These are phyloP conservation scores for Neurospora sp. DNA, from an alignment of 495 filamentous ascomycete species.

Conservation along the genomic window DNA sequence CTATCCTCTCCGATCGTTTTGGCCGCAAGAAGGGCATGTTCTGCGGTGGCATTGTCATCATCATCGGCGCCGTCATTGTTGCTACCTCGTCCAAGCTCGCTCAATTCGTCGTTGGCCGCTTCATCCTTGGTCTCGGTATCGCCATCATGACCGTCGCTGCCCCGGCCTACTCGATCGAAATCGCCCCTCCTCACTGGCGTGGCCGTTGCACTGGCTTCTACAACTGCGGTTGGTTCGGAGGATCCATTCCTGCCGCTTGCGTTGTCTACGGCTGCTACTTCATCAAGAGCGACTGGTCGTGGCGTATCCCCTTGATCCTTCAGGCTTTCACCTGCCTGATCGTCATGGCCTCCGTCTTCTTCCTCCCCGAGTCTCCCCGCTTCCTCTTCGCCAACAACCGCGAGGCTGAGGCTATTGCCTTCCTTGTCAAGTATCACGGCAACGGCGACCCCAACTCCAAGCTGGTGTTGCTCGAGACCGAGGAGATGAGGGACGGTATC, in stretches of 20 bases:
- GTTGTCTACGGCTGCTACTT: slow-evolving; percentile 33
- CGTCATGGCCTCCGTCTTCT: slow-evolving; percentile 41
- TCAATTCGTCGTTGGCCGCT: slow-evolving; percentile 40
- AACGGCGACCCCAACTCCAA: slow-evolving; percentile 41
- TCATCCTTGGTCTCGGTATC: slow-evolving; percentile 42
- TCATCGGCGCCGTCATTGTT: slow-evolving; percentile 37
- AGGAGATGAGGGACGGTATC: slow-evolving; percentile 52
- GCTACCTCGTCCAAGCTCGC: slow-evolving; percentile 24
- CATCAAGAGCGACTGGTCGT: slow-evolving; percentile 31
- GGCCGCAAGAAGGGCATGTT: slow-evolving; percentile 38
- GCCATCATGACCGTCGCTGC: slow-evolving; percentile 40
- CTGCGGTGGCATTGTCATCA: slow-evolving; percentile 41
- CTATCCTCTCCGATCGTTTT: slow-evolving; percentile 33
- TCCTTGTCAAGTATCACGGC: slow-evolving; percentile 50
- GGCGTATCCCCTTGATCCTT: slow-evolving; percentile 37
- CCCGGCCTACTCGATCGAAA: slow-evolving; percentile 37
- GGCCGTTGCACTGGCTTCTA: slow-evolving; percentile 40
- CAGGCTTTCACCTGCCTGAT: slow-evolving; percentile 37
- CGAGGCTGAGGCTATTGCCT: slow-evolving; percentile 40
- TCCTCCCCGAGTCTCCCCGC: slow-evolving; percentile 55
- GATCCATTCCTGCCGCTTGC: slow-evolving; percentile 38
- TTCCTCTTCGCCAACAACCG: slow-evolving; percentile 49
- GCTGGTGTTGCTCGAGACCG: slow-evolving; percentile 44
- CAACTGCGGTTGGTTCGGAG: slow-evolving; percentile 44
- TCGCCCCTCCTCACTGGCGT: slow-evolving; percentile 40